A percentile compares a stretch with the other conserved stretches of the same genome.
Conservation (phyloP, 306 rosid genomes). For the Rosa chinensis region DNA sequence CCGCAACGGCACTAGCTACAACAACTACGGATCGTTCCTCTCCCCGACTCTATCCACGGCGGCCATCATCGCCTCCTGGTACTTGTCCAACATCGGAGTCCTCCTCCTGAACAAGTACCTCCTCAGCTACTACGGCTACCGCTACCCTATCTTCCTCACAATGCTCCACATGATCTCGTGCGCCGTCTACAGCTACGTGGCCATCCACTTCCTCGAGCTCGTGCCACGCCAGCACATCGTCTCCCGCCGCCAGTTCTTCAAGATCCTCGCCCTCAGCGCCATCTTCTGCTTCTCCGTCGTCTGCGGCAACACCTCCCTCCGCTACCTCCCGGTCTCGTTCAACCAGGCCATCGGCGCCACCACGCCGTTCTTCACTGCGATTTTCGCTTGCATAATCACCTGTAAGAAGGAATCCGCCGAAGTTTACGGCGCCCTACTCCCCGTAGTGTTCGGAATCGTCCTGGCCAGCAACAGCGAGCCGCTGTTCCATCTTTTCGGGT, state of each 20-base stretch:
- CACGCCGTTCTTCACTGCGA: constrained; percentile 86
- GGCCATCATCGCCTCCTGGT: constrained; percentile 68
- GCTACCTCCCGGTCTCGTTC: constrained; percentile 83
- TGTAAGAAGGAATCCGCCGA: constrained; percentile 73
- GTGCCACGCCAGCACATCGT: constrained; percentile 78
- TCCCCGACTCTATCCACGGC: constrained; percentile 51
- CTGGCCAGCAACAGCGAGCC: constrained; percentile 84
- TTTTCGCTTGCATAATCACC: constrained; percentile 69
- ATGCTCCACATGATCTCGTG: constrained; percentile 96
- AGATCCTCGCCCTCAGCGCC: constrained; percentile 70
- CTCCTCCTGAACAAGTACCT: constrained; percentile 91
- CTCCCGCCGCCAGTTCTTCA: constrained; percentile 67
- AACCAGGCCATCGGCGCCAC: constrained; percentile 97
- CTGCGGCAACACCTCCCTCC: constrained; percentile 83
- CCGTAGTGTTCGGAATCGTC: constrained; percentile 85
- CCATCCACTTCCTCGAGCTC: constrained; percentile 62
- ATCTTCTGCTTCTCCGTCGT: constrained; percentile 96
- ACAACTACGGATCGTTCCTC: constrained; percentile 25
- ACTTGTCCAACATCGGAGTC: constrained; percentile 86
- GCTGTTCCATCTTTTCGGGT: constrained; percentile 70
- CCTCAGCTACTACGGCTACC: constrained; percentile 77
- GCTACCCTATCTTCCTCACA: constrained; percentile 88
- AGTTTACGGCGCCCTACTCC: constrained; percentile 70
- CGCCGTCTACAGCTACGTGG: constrained; percentile 58
- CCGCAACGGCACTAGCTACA: constrained; percentile 39